These are phyloP conservation scores for Aspergillus mulundensis DNA, from an alignment of 495 filamentous ascomycete genomes.

Conservation along the genomic window DNA sequence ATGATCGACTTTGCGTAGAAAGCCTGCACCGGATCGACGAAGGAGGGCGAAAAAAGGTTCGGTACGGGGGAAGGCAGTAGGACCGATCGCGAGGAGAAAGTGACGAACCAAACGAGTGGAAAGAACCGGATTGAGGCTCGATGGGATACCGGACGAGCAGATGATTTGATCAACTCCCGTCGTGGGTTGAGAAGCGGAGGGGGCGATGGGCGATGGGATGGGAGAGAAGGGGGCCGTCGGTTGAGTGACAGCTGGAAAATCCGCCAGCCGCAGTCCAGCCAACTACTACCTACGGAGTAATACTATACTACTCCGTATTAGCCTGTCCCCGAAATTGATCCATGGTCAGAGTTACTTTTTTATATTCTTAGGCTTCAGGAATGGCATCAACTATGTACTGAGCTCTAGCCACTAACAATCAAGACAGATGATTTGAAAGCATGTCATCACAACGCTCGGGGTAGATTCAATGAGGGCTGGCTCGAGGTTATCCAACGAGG, in stretches of 20 bases:
- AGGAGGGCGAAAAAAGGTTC: slow-evolving; percentile 10
- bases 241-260: slow-evolving; percentile 13
- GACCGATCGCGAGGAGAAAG: slow-evolving; percentile 9
- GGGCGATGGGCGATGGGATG: not conserved
- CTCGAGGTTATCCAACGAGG: no score
- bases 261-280: slow-evolving; percentile 18
- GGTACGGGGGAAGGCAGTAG: slow-evolving; percentile 3
- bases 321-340: no score
- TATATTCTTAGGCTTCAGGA: not conserved
- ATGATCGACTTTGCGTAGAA: slow-evolving; percentile 3
- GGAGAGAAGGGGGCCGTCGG: slow-evolving; percentile 3
- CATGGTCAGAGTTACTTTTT: slow-evolving; percentile 21
- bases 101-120: slow-evolving; percentile 17
- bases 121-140: slow-evolving; percentile 14
- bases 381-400: not conserved
- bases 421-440: no score
- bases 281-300: no score
- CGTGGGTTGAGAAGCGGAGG: not conserved
- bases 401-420: not conserved
- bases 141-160: slow-evolving; percentile 5
- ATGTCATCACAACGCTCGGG: no score
- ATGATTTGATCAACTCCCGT: not conserved
- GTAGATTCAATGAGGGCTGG: no score
- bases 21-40: slow-evolving; percentile 9
- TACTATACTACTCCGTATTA: not conserved